Conservation (phyloP, 164 flowering plant species). For the Pachysandra terminalis region DNA sequence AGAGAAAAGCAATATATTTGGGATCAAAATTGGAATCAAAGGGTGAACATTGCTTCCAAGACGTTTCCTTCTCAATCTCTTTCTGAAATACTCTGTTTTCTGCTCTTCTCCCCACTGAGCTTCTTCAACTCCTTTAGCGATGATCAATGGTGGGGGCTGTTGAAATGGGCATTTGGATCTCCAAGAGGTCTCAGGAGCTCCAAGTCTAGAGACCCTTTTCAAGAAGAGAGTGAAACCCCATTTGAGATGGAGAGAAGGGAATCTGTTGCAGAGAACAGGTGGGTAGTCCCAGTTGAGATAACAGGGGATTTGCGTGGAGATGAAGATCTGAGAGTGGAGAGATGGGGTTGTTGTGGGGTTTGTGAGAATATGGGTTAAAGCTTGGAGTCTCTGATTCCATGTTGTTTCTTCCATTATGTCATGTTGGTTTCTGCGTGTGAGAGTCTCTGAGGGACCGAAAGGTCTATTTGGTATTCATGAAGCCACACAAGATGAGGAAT, state of each 20-base stretch:
- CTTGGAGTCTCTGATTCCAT: constrained; percentile 63
- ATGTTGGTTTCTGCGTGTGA: too few relatives aligned
- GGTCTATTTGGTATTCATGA: too few relatives aligned
- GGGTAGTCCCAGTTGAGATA: constrained; percentile 85
- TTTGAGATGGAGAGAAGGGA: constrained; percentile 32
- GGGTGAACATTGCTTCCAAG: constrained; percentile 44
- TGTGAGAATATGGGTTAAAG: constrained; percentile 70
- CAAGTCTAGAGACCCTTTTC: constrained; percentile 49
- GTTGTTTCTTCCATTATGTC: constrained; percentile 50
- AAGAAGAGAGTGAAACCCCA: constrained; percentile 68
- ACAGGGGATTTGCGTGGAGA: constrained; percentile 69
- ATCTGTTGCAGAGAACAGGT: constrained; percentile 60
- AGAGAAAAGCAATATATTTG: constrained; percentile 53
- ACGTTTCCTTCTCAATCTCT: constrained; percentile 48
- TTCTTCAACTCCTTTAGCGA: constrained; percentile 69
- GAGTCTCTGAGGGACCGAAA: too few relatives aligned
- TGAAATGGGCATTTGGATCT: constrained; percentile 78
- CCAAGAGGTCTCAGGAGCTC: constrained; percentile 69
- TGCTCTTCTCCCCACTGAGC: constrained; percentile 52
- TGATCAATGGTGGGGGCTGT: constrained; percentile 75
- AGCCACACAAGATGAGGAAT: too few relatives aligned
- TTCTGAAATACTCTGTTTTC: constrained; percentile 48
- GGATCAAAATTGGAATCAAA: constrained; percentile 55
- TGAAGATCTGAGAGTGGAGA: constrained; percentile 74
- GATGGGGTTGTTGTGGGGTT: constrained; percentile 66